These are phyloP conservation scores for Albizia julibrissin DNA, from an alignment of 306 rosid genomes.

Conservation along the genomic window DNA sequence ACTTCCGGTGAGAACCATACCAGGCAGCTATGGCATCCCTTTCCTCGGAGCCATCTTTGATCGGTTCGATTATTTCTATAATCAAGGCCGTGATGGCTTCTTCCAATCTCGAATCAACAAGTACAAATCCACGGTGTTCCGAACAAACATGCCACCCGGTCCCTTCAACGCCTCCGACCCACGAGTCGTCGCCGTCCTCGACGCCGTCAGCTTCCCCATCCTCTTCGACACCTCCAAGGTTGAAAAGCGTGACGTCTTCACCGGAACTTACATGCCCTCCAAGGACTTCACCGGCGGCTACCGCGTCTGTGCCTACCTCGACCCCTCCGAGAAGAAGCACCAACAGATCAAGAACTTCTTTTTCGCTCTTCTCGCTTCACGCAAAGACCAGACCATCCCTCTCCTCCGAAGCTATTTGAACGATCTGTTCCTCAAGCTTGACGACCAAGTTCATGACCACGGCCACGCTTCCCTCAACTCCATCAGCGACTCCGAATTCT, in stretches of 20 bases:
- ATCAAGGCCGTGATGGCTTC: neutral
- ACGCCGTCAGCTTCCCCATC: conserved; percentile 57
- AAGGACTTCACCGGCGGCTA: conserved; percentile 60
- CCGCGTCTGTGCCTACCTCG: conserved; percentile 65
- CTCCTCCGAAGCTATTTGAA: conserved; percentile 40
- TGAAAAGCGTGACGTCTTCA: conserved; percentile 64
- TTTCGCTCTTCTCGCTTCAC: conserved; percentile 45
- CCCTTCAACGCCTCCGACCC: conserved; percentile 60
- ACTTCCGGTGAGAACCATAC: neutral
- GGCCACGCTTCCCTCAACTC: conserved; percentile 47
- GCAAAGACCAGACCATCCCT: conserved; percentile 44
- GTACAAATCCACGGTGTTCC: conserved; percentile 62
- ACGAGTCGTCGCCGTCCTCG: conserved; percentile 65
- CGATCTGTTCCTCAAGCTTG: conserved; percentile 49
- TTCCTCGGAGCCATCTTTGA: conserved; percentile 12
- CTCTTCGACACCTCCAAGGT: conserved; percentile 71
- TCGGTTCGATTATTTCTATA: conserved; percentile 2
- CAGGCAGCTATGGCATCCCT: conserved; percentile 16
- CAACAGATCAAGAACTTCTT: conserved; percentile 46
- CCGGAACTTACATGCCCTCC: conserved; percentile 89
- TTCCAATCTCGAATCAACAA: conserved; percentile 37
- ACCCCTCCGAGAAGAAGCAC: conserved; percentile 69
- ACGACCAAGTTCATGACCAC: conserved; percentile 29
- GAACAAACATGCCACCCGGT: conserved; percentile 81
- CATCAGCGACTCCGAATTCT: conserved; percentile 36